Percentiles rank a stretch among this genome's conserved stretches.
These are phyloP conservation scores for Podaxis sp. DNA, from an alignment of 768 basidiomycete species.

Conservation along the genomic window DNA sequence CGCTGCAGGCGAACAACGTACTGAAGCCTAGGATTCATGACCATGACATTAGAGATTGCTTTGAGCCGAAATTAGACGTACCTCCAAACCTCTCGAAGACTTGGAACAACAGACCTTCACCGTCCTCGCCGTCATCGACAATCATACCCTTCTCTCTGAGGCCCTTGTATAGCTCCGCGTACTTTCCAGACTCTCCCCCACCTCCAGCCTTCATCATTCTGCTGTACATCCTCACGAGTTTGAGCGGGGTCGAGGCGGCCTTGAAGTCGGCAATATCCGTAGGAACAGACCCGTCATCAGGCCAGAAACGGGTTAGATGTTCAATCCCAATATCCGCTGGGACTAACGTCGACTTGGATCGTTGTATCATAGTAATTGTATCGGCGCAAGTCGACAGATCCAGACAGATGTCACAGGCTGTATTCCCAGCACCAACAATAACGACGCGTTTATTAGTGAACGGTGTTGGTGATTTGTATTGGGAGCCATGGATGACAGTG, in stretches of 20 bases:
- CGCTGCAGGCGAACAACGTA: too few relatives aligned
- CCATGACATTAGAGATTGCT: too few relatives aligned
- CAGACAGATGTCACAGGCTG: conserved; percentile 8
- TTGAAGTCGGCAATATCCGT: background rate
- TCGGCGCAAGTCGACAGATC: conserved; percentile 1
- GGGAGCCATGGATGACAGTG: conserved; percentile 5
- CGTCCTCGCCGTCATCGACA: background rate
- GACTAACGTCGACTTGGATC: conserved; percentile 1
- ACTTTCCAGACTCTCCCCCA: conserved; percentile 2
- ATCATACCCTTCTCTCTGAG: conserved; percentile 11
- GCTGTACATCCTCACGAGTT: background rate
- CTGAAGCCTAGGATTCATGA: too few relatives aligned
- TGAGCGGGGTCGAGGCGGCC: background rate
- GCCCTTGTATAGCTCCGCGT: background rate
- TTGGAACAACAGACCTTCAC: background rate
- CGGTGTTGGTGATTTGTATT: background rate
- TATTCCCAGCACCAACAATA: conserved; percentile 8
- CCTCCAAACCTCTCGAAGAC: conserved; percentile 5
- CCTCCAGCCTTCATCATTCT: conserved; percentile 1
- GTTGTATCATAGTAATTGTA: conserved; percentile 10
- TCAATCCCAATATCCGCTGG: background rate
- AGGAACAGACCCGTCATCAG: conserved; percentile 10
- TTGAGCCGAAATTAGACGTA: background rate
- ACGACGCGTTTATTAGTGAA: conserved; percentile 3
- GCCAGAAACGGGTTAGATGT: background rate